A percentile compares a stretch with the other conserved stretches of the same genome.
phyloP scores from a whole-genome alignment of 75 land plant genomes.

The Sequoiadendron giganteum region DNA sequence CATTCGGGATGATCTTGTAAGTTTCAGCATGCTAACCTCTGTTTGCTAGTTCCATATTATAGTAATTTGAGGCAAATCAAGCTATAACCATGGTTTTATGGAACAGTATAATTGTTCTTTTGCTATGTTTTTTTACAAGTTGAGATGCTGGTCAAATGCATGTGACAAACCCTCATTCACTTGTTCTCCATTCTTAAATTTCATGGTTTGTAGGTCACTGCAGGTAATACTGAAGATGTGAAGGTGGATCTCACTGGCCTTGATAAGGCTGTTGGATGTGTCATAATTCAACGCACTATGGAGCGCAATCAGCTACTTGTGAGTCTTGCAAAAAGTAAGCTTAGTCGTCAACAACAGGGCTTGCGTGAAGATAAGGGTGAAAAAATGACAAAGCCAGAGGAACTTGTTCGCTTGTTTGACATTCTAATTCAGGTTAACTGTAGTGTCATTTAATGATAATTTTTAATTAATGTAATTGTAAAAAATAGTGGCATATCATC shows the following conservation, averaged over 20 bases:
- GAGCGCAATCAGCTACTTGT: slow-evolving; percentile 82
- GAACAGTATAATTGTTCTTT: not conserved
- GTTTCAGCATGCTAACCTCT: slow-evolving; percentile 13
- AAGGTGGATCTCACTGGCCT: slow-evolving; percentile 83
- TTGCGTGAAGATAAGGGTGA: slow-evolving; percentile 61
- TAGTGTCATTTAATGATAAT: not conserved
- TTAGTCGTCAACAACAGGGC: slow-evolving; percentile 34
- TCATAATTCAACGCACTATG: slow-evolving; percentile 75
- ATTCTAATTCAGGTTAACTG: slow-evolving; percentile 70
- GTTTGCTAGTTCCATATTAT: not conserved
- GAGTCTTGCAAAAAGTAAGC: slow-evolving; percentile 63
- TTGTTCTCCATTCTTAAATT: not conserved
- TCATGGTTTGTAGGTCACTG: slow-evolving; percentile 54
- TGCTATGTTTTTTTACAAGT: not conserved
- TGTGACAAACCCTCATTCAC: not conserved
- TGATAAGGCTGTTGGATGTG: slow-evolving; percentile 92
- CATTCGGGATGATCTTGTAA: slow-evolving; percentile 89
- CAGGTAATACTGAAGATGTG: slow-evolving; percentile 81
- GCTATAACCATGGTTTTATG: not conserved
- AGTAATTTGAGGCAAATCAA: not conserved
- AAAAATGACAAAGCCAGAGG: slow-evolving; percentile 81
- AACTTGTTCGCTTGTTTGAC: slow-evolving; percentile 92
- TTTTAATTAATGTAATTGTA: not conserved
- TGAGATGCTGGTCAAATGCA: not conserved
- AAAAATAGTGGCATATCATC: not conserved